Base-by-base conservation (phyloP, 495 filamentous ascomycete species). In the Podospora pseudoanserina region DNA sequence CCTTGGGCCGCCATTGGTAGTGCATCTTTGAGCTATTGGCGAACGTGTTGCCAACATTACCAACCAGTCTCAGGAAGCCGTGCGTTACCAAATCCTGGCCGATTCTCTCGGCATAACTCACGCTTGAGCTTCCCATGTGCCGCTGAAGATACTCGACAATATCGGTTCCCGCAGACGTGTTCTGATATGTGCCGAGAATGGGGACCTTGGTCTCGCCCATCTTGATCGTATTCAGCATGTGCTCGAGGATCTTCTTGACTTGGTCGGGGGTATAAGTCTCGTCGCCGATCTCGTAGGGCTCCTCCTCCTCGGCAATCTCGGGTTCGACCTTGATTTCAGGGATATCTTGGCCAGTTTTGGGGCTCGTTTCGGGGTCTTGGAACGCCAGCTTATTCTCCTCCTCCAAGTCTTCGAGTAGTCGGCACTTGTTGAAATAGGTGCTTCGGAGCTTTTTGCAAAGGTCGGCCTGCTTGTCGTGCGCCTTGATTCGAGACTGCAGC, bases 371-470 rank as follows among this genome's bases (percentile, higher is more conserved):
- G 2, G 94, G 92, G 68, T 92, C 92, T 75, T 97, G 92, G 77
- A 98, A 97, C 34, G 92, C 94, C 15, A 99, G 87, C 79, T 98
- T 97, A 75, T 97, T 97, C 84, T 99, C 95, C 79, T 99, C 95
- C 73, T 98, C 96, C 65, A 97, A 79, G 74, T 99, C 95, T 78
- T 99, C 95, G 6, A 97, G 89, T 57, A 96, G 86, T 59, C 95
- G 91, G 74, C 95, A 99, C 79, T 97, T 98, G 82, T 97, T 98
- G 86, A 97, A 99, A 79, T 99, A 99, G 70, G 90, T 87, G 74
- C 93, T 97, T 57, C 96, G 88, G 68, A 97, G 85, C 80, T 98
- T 97, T 82, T 92, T 91, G 39, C 96, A 92, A 27, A 85, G 75
- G 64, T 98, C 96, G 56, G 90, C 90, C 77, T 98, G 96, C 72